phyloP scores from a whole-genome alignment of 768 basidiomycete genomes.

The Suillus fuscotomentosus region DNA sequence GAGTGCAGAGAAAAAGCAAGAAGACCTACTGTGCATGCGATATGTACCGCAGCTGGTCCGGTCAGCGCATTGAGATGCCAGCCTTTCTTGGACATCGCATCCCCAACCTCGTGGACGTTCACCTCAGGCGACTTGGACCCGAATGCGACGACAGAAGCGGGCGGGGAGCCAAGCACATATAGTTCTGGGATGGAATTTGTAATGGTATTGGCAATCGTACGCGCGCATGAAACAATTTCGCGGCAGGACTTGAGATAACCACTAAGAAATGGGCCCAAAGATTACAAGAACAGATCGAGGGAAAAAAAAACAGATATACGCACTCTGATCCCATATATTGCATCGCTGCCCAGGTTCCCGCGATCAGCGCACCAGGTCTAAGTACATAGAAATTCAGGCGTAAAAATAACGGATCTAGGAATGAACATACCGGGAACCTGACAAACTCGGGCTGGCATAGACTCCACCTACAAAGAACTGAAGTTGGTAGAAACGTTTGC shows the following conservation, averaged over 20 bases:
- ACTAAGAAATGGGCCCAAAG: constrained; percentile 33
- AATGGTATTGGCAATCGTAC: constrained; percentile 68
- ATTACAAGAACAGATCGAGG: constrained; percentile 3
- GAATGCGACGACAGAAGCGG: constrained; percentile 90
- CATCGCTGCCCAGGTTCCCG: constrained; percentile 96
- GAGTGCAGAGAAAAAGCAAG: not conserved
- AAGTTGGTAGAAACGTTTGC: not conserved
- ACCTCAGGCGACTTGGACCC: constrained; percentile 51
- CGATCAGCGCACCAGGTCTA: constrained; percentile 89
- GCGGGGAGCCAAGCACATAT: constrained; percentile 86
- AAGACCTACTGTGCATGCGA: constrained; percentile 82
- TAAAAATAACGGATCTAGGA: not conserved
- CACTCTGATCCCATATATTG: constrained; percentile 88
- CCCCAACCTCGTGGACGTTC: constrained; percentile 87
- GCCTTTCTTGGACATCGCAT: constrained; percentile 78
- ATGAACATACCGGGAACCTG: constrained; percentile 75
- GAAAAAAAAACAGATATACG: constrained; percentile 23
- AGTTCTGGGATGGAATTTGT: constrained; percentile 73
- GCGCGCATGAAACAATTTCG: constrained; percentile 73
- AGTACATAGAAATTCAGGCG: not conserved
- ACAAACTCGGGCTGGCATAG: constrained; percentile 86
- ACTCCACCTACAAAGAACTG: constrained; percentile 63
- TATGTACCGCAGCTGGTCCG: constrained; percentile 82
- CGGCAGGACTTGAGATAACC: constrained; percentile 89
- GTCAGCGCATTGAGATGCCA: constrained; percentile 91